A percentile compares a stretch with the other conserved stretches of the same genome.
Evolutionary conservation across 306 rosid species (phyloP).

Genomic region (Acacia crassicarpa): DNA sequence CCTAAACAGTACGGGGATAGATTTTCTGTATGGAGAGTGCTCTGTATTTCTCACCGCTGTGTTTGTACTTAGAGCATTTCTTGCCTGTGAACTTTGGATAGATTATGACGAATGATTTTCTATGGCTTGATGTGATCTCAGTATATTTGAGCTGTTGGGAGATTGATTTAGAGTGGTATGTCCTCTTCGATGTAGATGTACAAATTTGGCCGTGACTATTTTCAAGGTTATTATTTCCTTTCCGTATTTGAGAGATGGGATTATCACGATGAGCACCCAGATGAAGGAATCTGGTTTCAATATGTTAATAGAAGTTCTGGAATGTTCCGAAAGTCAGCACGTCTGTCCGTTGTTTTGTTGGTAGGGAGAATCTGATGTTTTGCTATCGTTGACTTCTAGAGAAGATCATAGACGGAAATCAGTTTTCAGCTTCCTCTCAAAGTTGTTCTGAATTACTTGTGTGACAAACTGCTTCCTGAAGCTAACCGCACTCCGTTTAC

Average conservation of each 20-base stretch:
- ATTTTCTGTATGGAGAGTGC: conserved; percentile 26
- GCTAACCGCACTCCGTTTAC: neutral
- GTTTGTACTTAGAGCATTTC: conserved; percentile 34
- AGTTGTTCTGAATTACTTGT: neutral
- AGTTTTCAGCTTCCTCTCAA: neutral
- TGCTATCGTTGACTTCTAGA: neutral
- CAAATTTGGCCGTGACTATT: conserved; percentile 25
- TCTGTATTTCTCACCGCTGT: conserved; percentile 29
- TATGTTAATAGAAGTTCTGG: neutral
- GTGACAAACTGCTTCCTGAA: neutral
- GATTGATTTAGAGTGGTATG: conserved; percentile 17
- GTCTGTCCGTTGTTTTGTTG: neutral
- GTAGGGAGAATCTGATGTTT: neutral
- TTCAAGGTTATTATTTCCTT: neutral
- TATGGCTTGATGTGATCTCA: conserved; percentile 40
- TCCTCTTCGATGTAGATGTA: conserved; percentile 21
- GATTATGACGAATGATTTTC: conserved; percentile 29
- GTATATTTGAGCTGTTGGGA: conserved; percentile 24
- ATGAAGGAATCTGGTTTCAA: neutral
- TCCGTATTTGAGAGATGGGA: neutral
- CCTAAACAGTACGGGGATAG: conserved; percentile 4
- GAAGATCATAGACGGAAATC: neutral
- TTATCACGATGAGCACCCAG: conserved; percentile 1
- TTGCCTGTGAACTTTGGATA: conserved; percentile 31
- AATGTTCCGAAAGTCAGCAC: neutral